Percentiles rank a stretch among this genome's conserved stretches.
Evolutionary conservation across 805 yeast genomes (phyloP).

Genomic region (Wickerhamiella brachini): DNA sequence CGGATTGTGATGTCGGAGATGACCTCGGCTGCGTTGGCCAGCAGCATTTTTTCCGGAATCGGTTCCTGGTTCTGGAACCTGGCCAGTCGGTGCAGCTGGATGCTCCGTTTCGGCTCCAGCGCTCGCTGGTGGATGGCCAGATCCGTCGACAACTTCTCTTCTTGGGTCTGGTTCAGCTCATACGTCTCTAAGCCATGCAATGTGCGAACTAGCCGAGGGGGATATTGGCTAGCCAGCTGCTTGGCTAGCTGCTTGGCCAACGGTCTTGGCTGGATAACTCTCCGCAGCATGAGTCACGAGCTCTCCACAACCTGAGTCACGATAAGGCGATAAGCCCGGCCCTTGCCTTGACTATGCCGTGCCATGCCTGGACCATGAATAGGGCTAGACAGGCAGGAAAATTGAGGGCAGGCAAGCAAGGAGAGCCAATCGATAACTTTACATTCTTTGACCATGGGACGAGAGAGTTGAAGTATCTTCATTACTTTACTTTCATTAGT

Average conservation of each 20-base stretch:
- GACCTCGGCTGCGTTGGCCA: constrained; percentile 21
- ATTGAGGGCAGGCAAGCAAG: no score
- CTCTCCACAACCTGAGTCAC: no score
- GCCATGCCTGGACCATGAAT: no score
- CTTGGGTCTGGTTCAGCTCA: constrained; percentile 2
- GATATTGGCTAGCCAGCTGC: no score
- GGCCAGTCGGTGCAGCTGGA: constrained; percentile 17
- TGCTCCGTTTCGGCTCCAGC: constrained; percentile 10
- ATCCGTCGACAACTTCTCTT: constrained; percentile 12
- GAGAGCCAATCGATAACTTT: no score
- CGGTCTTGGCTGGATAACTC: not conserved
- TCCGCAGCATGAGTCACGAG: not conserved
- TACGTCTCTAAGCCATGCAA: constrained; percentile 1
- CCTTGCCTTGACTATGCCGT: no score
- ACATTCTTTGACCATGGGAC: no score
- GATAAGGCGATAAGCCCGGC: not conserved
- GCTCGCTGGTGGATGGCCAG: constrained; percentile 15
- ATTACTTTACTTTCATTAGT: no score
- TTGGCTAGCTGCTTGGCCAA: no score
- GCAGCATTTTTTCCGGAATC: constrained; percentile 16
- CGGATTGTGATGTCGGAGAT: constrained; percentile 19
- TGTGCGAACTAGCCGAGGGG: not conserved
- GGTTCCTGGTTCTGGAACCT: constrained; percentile 4
- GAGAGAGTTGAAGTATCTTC: no score
- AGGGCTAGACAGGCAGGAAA: no score